These are phyloP conservation scores for Fusarium pininemorale DNA, from an alignment of 2,329 filamentous ascomycete species.

Conservation along the genomic window DNA sequence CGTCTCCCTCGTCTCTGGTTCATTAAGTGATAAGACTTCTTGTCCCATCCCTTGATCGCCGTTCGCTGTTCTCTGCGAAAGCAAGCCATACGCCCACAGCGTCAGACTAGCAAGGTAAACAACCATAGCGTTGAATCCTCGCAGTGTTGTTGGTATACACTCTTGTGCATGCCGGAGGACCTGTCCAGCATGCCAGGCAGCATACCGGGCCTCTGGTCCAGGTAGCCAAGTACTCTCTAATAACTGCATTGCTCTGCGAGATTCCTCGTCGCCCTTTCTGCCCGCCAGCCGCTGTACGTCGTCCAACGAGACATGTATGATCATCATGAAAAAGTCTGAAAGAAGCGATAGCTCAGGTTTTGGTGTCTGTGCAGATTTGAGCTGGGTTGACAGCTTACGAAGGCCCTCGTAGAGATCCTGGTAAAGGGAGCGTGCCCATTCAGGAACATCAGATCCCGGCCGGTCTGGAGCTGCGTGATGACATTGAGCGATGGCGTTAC, in stretches of 20 bases:
- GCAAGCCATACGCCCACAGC: constrained; percentile 35
- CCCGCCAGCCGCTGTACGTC: constrained; percentile 35
- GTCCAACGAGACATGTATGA: constrained; percentile 35
- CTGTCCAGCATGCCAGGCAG: constrained; percentile 40
- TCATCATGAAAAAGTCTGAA: constrained; percentile 41
- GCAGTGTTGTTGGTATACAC: constrained; percentile 29
- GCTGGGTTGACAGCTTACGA: constrained; percentile 25
- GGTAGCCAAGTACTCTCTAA: constrained; percentile 31
- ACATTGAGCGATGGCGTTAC: constrained; percentile 28
- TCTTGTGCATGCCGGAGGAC: constrained; percentile 34
- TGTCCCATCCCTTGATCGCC: constrained; percentile 4
- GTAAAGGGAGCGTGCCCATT: constrained; percentile 34
- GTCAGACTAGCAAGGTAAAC: constrained; percentile 38
- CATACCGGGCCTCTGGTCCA: constrained; percentile 32
- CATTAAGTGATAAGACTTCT: constrained; percentile 30
- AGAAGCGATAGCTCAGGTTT: constrained; percentile 29
- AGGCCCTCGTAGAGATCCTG: constrained; percentile 36
- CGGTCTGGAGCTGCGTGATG: constrained; percentile 2
- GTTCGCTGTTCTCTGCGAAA: constrained; percentile 11
- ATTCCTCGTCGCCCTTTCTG: constrained; percentile 35
- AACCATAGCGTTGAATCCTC: constrained; percentile 36
- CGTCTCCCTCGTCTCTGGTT: constrained; percentile 22
- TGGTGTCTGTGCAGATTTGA: constrained; percentile 4
- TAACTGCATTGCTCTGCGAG: constrained; percentile 16
- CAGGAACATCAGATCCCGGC: constrained; percentile 12